Evolutionary conservation across 371 early-diverging fungal species (phyloP), one percentile per base, ranked within the genome.

Genomic region (Apophysomyces variabilis): DNA sequence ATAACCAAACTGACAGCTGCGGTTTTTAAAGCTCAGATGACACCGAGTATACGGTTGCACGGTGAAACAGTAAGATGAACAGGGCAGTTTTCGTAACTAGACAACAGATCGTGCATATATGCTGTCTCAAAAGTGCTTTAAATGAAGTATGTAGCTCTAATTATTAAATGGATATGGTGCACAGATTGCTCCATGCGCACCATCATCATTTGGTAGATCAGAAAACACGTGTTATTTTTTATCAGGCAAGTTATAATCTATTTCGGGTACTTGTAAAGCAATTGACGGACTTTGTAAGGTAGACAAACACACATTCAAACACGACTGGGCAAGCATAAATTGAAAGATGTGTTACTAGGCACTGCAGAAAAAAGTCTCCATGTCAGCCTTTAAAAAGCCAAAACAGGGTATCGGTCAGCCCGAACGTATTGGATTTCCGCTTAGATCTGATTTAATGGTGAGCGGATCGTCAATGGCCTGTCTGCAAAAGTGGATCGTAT

Each of bases 401-500:
- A 62, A 58, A 45, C 21, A 18, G 21, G 41, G 16, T 21, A 57
- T 62, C 26, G 62, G 67, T 18, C 61, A 67, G 41, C 60, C 60
- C 59, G 26, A 32, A 11, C 38, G 18, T n/a, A 37, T 65, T 21
- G 59, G 65, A 50, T 50, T 50, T 21, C 54, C 54, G 54, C 54
- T 50, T 50, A 50, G 54, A 21, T 50, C 54, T 18, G 54, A n/a
- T 45, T 45, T 45, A n/a, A 45, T 45, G 46, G 4, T 21, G 47
- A 9, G 21, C 16, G 21, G 21, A 50, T 9, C 9, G 21, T 9
- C n/a, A 50, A 50, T n/a, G 21, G 9, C 8, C n/a, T 3, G 21
- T 50, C 54, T 50, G 54, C 21, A 50, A 3, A 3, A 50, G 54
- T 21, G 32, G 32, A 26, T 26, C 32, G 3, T 26, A 26, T 26